These are phyloP conservation scores for Xylaria sp. DNA, from an alignment of 2,329 filamentous ascomycete species.

Conservation along the genomic window DNA sequence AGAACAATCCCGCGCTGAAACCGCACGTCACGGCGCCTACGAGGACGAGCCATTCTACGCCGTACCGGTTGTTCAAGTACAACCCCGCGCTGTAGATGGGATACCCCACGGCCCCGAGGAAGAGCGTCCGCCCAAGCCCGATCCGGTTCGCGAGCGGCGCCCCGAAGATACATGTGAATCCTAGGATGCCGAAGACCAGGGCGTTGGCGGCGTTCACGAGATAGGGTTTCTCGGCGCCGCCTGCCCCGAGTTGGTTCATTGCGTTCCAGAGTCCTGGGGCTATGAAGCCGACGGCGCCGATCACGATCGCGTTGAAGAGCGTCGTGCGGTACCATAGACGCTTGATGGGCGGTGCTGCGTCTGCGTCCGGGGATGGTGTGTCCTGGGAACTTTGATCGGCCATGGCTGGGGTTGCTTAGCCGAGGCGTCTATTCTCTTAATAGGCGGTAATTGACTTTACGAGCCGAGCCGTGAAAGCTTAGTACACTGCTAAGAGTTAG, in stretches of 20 bases:
- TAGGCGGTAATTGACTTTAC: not conserved
- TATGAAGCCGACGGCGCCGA: conserved; percentile 58
- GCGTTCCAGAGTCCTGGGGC: conserved; percentile 61
- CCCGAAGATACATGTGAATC: conserved; percentile 43
- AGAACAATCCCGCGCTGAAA: conserved; percentile 74
- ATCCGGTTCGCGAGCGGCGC: conserved; percentile 44
- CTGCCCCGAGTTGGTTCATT: conserved; percentile 59
- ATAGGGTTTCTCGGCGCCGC: conserved; percentile 57
- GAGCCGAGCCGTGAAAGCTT: not conserved
- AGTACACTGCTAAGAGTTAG: not conserved
- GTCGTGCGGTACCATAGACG: conserved; percentile 55
- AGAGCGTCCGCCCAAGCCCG: conserved; percentile 42
- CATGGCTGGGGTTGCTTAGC: too few relatives aligned
- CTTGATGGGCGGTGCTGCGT: conserved; percentile 6
- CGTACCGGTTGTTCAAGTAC: conserved; percentile 52
- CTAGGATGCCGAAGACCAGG: conserved; percentile 45
- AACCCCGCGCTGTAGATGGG: conserved; percentile 45
- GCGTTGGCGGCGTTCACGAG: conserved; percentile 49
- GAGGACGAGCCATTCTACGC: conserved; percentile 68
- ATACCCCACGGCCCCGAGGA: conserved; percentile 44
- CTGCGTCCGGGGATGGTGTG: not conserved
- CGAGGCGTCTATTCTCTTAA: too few relatives aligned
- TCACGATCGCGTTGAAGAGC: conserved; percentile 59
- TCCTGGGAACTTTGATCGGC: conserved; percentile 8
- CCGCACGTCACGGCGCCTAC: conserved; percentile 73